Base-by-base conservation (phyloP, 345 rosid genomes). In the Eucalyptus regnans region DNA sequence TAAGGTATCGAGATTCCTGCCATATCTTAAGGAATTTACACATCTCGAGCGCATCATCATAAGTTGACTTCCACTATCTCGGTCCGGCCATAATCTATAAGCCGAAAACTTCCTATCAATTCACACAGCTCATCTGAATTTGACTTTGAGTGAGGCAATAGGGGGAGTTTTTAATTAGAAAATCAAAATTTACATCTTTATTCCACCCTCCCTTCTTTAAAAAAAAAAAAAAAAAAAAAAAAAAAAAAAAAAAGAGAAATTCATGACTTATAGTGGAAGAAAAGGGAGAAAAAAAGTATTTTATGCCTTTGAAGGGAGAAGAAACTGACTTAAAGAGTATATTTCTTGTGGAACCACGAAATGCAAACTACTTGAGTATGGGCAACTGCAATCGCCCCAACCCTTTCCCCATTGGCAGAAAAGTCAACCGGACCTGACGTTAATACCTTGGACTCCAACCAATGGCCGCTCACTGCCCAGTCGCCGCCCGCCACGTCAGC, bases 11-110 rank as follows among this genome's bases (percentile, higher is more conserved):
- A 37, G 81, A 71, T 37, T 71, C 76, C 6, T 8, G 1, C 1
- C 44, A 17, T 31, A 68, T 31, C 7, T 33, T 31, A 16, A 8
- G 23, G n/a, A 29, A 0, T 62, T 16, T n/a, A 15, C 7, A 7
- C 79, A 15, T 31, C 20, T 66, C 0, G 22, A 31, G 13, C 15
- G 1, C 76, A n/a, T 64, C 8, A n/a, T 33, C 79, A 16, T 68
- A 2, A 2, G 79, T 0, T 1, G 43, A 0, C 43, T 31, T 68
- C 43, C 79, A 31, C 79, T 8, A 15, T 31, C 0, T 15, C 7
- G 0, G 15, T 31, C 20, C 41, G 0, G 6, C 0, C 41, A 15
- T 64, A 64, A 64, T 64, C 68, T 29, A 62, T 29, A 29, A 29
- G 14, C 7, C 33, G 0, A 29, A 29, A 64, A 13, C 71, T 4